Evolutionary conservation across 1,284 basidiomycete species (phyloP).

Genomic region (Entoloma clypeatum): DNA sequence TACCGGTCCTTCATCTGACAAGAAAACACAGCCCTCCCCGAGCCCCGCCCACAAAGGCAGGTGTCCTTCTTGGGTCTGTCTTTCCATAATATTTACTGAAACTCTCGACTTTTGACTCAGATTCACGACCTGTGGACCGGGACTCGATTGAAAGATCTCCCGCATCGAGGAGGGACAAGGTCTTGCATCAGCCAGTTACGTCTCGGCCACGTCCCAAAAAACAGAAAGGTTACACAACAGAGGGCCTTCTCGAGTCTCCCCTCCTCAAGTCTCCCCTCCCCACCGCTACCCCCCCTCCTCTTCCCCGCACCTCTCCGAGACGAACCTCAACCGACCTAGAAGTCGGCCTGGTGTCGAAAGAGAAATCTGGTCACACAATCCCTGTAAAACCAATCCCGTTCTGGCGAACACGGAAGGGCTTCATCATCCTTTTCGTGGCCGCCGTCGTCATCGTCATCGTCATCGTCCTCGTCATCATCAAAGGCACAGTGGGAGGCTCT

Average conservation of each 20-base stretch:
- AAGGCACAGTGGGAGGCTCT: constrained; percentile 58
- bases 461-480: too few relatives aligned
- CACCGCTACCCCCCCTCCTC: constrained; percentile 10
- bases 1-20: too few relatives aligned
- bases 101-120: too few relatives aligned
- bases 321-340: constrained; percentile 16
- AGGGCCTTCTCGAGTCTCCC: constrained; percentile 36
- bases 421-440: constrained; percentile 33
- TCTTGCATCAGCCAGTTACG: too few relatives aligned
- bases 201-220: too few relatives aligned
- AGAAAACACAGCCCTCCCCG: too few relatives aligned
- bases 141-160: too few relatives aligned
- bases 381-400: constrained; percentile 20
- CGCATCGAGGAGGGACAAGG: too few relatives aligned
- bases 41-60: too few relatives aligned
- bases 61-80: too few relatives aligned
- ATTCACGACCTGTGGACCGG: too few relatives aligned
- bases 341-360: constrained; percentile 11
- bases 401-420: constrained; percentile 32
- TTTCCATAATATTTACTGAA: too few relatives aligned
- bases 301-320: constrained; percentile 8
- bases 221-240: constrained; percentile 54
- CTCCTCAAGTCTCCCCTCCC: constrained; percentile 19
- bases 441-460: constrained; percentile 45
- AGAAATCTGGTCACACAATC: constrained; percentile 3